Evolutionary conservation across 768 basidiomycete species (phyloP).

Genomic region (Tricholoma flavovirens): DNA sequence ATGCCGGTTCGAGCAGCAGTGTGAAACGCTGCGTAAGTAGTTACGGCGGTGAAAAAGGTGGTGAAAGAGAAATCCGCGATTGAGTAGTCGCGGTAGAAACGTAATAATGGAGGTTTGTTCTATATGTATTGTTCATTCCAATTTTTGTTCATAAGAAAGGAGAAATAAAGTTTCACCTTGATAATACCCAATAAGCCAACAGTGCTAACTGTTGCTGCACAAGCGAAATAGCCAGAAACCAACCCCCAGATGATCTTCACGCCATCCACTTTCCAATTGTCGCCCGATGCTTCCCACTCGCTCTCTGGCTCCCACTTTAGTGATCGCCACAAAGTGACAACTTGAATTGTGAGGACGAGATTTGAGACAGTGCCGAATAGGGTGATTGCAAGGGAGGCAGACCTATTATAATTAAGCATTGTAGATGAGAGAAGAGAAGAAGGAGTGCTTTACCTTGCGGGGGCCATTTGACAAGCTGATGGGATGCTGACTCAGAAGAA

Average conservation of each 20-base stretch:
- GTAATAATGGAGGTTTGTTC: slow-evolving; percentile 60
- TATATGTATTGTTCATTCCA: slow-evolving; percentile 18
- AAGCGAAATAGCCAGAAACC: slow-evolving; percentile 59
- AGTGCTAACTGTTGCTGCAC: slow-evolving; percentile 56
- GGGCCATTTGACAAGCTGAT: slow-evolving; percentile 4
- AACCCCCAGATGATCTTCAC: slow-evolving; percentile 55
- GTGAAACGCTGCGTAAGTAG: slow-evolving; percentile 55
- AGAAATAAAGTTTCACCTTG: slow-evolving; percentile 37
- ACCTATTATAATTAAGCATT: slow-evolving; percentile 21
- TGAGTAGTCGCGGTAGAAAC: slow-evolving; percentile 78
- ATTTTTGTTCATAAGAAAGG: slow-evolving; percentile 4
- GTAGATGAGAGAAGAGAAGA: not conserved
- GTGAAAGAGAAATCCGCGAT: slow-evolving; percentile 74
- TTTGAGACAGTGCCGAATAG: slow-evolving; percentile 26
- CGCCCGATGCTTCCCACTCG: slow-evolving; percentile 39
- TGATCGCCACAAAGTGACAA: slow-evolving; percentile 21
- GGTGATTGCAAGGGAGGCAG: slow-evolving; percentile 22
- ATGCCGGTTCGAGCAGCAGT: slow-evolving; percentile 49
- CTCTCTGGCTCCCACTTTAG: slow-evolving; percentile 42
- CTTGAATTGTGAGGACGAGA: slow-evolving; percentile 24
- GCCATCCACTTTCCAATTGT: slow-evolving; percentile 36
- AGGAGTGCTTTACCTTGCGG: slow-evolving; percentile 4
- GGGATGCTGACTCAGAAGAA: slow-evolving; percentile 13
- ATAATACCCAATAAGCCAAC: slow-evolving; percentile 66
- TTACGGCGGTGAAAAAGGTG: slow-evolving; percentile 49